Evolutionary conservation across 306 rosid species (phyloP).

Genomic region (Echinosophora koreensis): DNA sequence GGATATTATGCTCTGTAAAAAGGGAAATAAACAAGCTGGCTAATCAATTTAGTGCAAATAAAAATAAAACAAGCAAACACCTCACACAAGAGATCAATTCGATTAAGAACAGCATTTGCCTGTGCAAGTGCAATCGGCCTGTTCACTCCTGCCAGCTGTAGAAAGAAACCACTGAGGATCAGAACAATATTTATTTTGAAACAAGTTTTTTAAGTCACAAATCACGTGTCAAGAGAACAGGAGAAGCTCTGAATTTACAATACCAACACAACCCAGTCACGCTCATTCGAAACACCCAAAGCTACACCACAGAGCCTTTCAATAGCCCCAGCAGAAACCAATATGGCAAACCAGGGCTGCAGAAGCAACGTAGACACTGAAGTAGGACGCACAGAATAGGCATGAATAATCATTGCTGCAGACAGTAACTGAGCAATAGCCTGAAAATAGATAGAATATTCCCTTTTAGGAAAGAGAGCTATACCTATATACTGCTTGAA

Average conservation of each 20-base stretch:
- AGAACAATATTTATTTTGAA: constrained; percentile 34
- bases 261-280: constrained; percentile 99
- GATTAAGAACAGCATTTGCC: constrained; percentile 89
- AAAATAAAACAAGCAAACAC: constrained; percentile 54
- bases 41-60: neutral
- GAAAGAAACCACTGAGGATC: constrained; percentile 39
- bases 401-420: constrained; percentile 78
- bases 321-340: constrained; percentile 85
- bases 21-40: constrained; percentile 32
- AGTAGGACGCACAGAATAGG: constrained; percentile 66
- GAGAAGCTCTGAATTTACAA: constrained; percentile 43
- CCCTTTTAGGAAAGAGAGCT: constrained; percentile 13
- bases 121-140: constrained; percentile 94
- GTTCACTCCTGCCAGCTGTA: constrained; percentile 91
- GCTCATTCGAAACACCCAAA: constrained; percentile 91
- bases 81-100: constrained; percentile 96
- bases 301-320: constrained; percentile 90
- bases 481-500: constrained; percentile 6
- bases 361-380: constrained; percentile 70
- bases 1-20: constrained; percentile 24
- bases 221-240: constrained; percentile 40
- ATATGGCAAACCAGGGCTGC: constrained; percentile 83
- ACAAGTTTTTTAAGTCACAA: constrained; percentile 26
- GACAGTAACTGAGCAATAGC: constrained; percentile 88
- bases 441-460: constrained; percentile 57